Conservation (phyloP, 1,284 basidiomycete species). For the Boletus sp. region DNA sequence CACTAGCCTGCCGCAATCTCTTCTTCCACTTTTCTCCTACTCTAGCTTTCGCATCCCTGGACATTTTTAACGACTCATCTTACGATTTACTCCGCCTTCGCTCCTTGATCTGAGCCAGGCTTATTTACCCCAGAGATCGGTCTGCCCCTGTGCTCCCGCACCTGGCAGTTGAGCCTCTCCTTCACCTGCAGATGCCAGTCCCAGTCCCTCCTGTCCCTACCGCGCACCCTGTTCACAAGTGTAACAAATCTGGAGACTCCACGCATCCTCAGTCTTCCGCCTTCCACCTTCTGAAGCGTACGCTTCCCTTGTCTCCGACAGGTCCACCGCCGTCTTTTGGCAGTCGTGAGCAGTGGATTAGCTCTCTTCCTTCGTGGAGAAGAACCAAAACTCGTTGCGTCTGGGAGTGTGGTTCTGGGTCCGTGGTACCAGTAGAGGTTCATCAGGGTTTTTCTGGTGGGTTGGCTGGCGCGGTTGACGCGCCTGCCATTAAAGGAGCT, state of each 20-base stretch:
- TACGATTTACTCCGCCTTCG: constrained; percentile 36
- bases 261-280: constrained; percentile 39
- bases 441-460: constrained; percentile 62
- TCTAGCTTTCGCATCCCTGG: constrained; percentile 40
- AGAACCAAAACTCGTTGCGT: constrained; percentile 59
- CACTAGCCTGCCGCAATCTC: constrained; percentile 39
- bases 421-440: background rate
- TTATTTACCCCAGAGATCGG: constrained; percentile 38
- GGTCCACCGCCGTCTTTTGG: constrained; percentile 60
- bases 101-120: constrained; percentile 28
- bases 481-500: constrained; percentile 75
- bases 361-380: constrained; percentile 64
- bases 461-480: constrained; percentile 69
- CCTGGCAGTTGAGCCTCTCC: constrained; percentile 39
- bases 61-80: constrained; percentile 49
- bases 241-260: constrained; percentile 38
- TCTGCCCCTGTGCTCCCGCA: constrained; percentile 39
- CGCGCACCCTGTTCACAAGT: constrained; percentile 64
- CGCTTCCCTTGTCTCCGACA: constrained; percentile 53
- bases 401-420: constrained; percentile 51
- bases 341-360: constrained; percentile 68
- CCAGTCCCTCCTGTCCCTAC: constrained; percentile 61
- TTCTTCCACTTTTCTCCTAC: constrained; percentile 29
- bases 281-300: constrained; percentile 50
- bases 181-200: constrained; percentile 71